phyloP scores from a whole-genome alignment of 164 flowering plant species.

The Sedum album region DNA sequence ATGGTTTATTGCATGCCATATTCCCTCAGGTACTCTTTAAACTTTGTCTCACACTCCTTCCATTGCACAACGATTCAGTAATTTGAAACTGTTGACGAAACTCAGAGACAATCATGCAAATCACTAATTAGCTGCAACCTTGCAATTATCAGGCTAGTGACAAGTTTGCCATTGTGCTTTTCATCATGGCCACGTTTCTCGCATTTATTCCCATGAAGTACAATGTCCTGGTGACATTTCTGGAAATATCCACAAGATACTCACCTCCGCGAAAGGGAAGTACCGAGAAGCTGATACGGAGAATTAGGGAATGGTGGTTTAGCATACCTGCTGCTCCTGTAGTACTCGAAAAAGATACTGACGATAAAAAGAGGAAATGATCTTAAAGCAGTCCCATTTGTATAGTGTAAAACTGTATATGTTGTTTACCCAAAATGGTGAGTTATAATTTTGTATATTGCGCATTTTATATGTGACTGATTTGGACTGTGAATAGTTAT shows the following conservation, averaged over 20 bases:
- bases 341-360: slow-evolving; percentile 49
- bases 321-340: slow-evolving; percentile 98
- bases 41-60: background rate
- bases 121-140: background rate
- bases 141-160: slow-evolving; percentile 56
- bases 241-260: slow-evolving; percentile 63
- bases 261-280: slow-evolving; percentile 64
- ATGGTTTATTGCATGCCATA: slow-evolving; percentile 57
- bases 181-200: slow-evolving; percentile 39
- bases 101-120: background rate
- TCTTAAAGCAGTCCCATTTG: background rate
- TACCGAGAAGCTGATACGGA: slow-evolving; percentile 71
- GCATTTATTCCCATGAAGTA: slow-evolving; percentile 52
- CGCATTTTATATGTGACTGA: background rate
- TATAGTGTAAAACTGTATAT: background rate
- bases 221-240: slow-evolving; percentile 34
- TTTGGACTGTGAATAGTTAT: too few relatives aligned
- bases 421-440: background rate
- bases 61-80: background rate
- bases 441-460: background rate
- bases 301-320: slow-evolving; percentile 96
- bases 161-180: slow-evolving; percentile 41
- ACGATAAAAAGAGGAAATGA: slow-evolving; percentile 64
- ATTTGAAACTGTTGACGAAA: background rate
- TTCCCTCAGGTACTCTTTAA: slow-evolving; percentile 63